phyloP scores from a whole-genome alignment of 2,329 filamentous ascomycete species.

The Sarocladium oryzae region DNA sequence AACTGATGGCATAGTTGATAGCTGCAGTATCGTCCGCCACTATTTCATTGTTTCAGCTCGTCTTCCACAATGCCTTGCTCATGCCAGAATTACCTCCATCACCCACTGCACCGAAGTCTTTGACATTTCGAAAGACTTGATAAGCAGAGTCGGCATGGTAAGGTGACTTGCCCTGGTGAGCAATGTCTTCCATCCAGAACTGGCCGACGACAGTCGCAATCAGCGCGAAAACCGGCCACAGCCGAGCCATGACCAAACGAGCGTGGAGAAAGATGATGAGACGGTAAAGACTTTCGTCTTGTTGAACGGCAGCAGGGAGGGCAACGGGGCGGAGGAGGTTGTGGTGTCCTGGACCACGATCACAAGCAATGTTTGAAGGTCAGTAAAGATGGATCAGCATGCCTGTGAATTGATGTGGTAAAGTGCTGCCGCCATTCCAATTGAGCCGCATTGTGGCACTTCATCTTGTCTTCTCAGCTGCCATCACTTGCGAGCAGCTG shows the following conservation, averaged over 20 bases:
- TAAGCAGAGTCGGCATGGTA: conserved; percentile 37
- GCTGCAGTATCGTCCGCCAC: conserved; percentile 70
- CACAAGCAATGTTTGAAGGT: too few relatives aligned
- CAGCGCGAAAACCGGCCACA: neutral
- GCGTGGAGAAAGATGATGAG: neutral
- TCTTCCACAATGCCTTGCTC: too few relatives aligned
- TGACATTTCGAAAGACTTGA: conserved; percentile 41
- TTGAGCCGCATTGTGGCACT: too few relatives aligned
- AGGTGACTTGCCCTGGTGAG: conserved; percentile 39
- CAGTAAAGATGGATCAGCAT: too few relatives aligned
- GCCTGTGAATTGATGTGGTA: too few relatives aligned
- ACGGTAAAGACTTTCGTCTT: too few relatives aligned
- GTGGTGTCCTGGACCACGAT: too few relatives aligned
- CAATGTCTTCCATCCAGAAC: conserved; percentile 36
- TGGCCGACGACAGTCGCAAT: neutral
- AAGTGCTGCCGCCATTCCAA: too few relatives aligned
- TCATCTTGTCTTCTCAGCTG: neutral
- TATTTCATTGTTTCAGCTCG: neutral
- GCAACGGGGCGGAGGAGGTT: neutral
- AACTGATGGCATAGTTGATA: conserved; percentile 69
- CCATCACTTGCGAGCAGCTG: neutral
- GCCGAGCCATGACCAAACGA: neutral
- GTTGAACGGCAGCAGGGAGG: neutral
- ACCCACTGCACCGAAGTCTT: conserved; percentile 34
- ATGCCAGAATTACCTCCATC: conserved; percentile 20